A percentile compares a stretch with the other conserved stretches of the same genome.
These are phyloP conservation scores for Pyrenophora graminea DNA, from an alignment of 2,329 filamentous ascomycete species.

Conservation along the genomic window DNA sequence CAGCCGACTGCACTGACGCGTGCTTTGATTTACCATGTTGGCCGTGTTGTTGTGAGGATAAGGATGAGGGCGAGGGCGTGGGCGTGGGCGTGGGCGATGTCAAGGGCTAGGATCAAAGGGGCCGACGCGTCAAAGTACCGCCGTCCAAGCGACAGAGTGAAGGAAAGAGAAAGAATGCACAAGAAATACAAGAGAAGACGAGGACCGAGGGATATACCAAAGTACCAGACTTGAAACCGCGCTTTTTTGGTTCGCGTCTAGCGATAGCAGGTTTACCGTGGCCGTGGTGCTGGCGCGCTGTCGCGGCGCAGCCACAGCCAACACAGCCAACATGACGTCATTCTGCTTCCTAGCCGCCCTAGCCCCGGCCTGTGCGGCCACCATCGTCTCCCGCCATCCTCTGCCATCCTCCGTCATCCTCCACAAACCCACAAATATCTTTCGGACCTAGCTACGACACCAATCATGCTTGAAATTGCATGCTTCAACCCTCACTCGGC, in stretches of 20 bases:
- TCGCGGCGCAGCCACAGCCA: neutral
- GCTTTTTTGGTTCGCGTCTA: neutral
- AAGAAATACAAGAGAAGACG: neutral
- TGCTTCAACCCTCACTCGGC: slow-evolving; percentile 54
- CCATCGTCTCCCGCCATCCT: slow-evolving; percentile 8
- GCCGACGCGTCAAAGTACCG: slow-evolving; percentile 3
- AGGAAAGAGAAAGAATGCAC: slow-evolving; percentile 9
- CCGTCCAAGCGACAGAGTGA: slow-evolving; percentile 14
- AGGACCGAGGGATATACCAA: neutral
- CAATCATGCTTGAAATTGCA: slow-evolving; percentile 53
- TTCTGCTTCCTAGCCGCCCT: neutral
- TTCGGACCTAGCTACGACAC: neutral
- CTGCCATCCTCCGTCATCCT: neutral
- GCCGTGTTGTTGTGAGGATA: slow-evolving; percentile 2
- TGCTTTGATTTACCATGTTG: slow-evolving; percentile 21
- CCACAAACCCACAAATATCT: too few relatives aligned
- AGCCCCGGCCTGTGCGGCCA: neutral
- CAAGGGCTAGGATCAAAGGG: neutral
- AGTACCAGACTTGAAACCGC: neutral
- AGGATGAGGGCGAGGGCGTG: neutral
- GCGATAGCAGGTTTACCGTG: slow-evolving; percentile 15
- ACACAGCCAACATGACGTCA: slow-evolving; percentile 15
- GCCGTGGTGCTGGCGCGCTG: slow-evolving; percentile 6
- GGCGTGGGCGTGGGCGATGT: neutral
- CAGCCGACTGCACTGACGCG: slow-evolving; percentile 16